These are phyloP conservation scores for Aspergillus sp. DNA, from an alignment of 2,329 filamentous ascomycete species.

Conservation along the genomic window DNA sequence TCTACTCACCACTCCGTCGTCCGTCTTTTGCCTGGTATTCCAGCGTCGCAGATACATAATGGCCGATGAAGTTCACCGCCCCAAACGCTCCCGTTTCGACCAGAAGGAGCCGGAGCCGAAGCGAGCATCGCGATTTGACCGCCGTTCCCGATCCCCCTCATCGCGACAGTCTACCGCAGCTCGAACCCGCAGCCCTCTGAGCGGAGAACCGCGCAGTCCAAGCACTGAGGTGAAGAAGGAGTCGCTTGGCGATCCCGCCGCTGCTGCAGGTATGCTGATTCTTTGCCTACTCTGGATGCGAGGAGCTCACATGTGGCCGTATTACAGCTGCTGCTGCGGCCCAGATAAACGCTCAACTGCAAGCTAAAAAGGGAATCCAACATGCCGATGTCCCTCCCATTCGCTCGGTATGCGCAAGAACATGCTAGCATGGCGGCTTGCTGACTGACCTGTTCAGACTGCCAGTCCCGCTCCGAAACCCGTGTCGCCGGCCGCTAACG, in stretches of 20 bases:
- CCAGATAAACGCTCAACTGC: conserved; percentile 71
- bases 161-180: conserved; percentile 56
- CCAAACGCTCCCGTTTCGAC: conserved; percentile 88
- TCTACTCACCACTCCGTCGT: conserved; percentile 2
- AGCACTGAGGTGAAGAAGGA: conserved; percentile 36
- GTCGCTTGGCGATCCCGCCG: conserved; percentile 56
- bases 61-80: conserved; percentile 67
- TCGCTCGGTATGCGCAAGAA: conserved; percentile 42
- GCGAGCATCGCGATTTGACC: conserved; percentile 73
- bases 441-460: conserved; percentile 23
- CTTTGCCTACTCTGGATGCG: conserved; percentile 1
- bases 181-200: conserved; percentile 73
- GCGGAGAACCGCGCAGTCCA: conserved; percentile 43
- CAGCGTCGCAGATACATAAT: conserved; percentile 27
- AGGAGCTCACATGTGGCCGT: conserved; percentile 6
- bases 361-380: conserved; percentile 80
- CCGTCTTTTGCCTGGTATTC: neutral
- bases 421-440: no score
- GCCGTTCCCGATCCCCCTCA: conserved; percentile 77
- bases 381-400: conserved; percentile 84
- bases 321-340: conserved; percentile 72
- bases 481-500: conserved; percentile 41
- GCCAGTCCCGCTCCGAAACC: conserved; percentile 47
- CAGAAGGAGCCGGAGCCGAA: conserved; percentile 76
- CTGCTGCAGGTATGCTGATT: conserved; percentile 58